Evolutionary conservation across 805 yeast genomes (phyloP).

Genomic region (Tetrapisispora arboricola): DNA sequence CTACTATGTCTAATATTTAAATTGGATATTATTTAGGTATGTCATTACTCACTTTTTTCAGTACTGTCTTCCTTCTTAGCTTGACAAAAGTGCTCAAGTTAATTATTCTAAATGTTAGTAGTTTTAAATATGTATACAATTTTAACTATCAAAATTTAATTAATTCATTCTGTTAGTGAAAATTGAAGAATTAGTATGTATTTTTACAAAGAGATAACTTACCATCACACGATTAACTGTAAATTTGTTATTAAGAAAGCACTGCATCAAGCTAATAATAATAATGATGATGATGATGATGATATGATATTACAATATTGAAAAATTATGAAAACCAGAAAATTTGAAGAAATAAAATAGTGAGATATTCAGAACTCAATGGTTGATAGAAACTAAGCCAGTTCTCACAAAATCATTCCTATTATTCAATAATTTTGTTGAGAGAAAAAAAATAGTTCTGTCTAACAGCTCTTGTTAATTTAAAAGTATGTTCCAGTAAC

Average conservation of each 20-base stretch:
- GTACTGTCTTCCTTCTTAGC: slow-evolving; percentile 1
- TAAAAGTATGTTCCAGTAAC: no score
- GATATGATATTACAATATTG: not conserved
- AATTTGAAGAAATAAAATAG: no score
- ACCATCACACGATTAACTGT: not conserved
- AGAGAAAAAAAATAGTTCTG: no score
- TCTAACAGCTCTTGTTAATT: no score
- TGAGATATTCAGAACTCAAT: not conserved
- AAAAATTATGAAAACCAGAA: not conserved
- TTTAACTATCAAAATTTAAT: not conserved
- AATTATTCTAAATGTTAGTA: not conserved
- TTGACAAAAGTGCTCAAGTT: not conserved
- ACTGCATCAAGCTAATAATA: not conserved
- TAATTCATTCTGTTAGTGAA: not conserved
- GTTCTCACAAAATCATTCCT: no score
- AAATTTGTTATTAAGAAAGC: not conserved
- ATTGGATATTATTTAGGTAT: not conserved
- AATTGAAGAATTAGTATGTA: not conserved
- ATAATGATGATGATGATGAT: no score
- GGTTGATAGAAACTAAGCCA: no score
- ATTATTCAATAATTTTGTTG: no score
- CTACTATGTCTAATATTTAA: not conserved
- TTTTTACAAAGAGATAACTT: not conserved
- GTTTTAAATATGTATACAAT: not conserved
- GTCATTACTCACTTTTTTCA: slow-evolving; percentile 4